Evolutionary conservation across 2,329 filamentous ascomycete genomes (phyloP), one percentile per base, ranked within the genome.

Genomic region (Fusarium scirpi): DNA sequence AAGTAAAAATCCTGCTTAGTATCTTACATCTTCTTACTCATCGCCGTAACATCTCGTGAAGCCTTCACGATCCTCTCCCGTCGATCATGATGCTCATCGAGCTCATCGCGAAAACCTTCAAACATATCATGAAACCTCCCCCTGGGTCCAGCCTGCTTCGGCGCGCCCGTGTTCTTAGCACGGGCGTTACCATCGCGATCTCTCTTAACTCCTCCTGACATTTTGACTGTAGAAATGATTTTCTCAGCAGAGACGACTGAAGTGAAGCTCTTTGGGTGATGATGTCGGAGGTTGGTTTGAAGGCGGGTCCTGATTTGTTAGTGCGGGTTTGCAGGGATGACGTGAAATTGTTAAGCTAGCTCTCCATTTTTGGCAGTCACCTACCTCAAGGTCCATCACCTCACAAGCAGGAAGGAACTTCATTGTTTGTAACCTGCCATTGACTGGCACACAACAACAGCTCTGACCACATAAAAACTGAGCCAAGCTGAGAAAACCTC

Each of bases 31-130:
- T 98, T 99, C 85, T 99, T 99, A 81, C 94, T 97, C 57, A 94
- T 85, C 0, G 94, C 94, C 9, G 96, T 99, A 62, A 99, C 92
- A 79, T 99, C 96, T 67, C 95, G 86, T 11, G 93, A 97, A 4
- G 91, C 91, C 83, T 98, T 99, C 77, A 97, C 92, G 73, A 97
- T 90, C 56, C 92, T 89, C 82, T 98, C 94, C 60, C 94, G 88
- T 18, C 96, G 91, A 81, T 98, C 96, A 80, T 99, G 93, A 78
- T 98, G 95, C 81, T 96, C 90, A 77, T 99, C 96, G 29, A 99
- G 85, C 81, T 98, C 94, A 76, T 91, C 86, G 54, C 94, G 91
- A 79, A 98, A 97, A 10, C 80, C 83, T 79, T 93, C 91, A 79
- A 99, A 99, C 87, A 98, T 94, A 71, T 90, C 81, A 67, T 89